These are phyloP conservation scores for Mucuna pruriens DNA, from an alignment of 306 rosid genomes.

Conservation along the genomic window DNA sequence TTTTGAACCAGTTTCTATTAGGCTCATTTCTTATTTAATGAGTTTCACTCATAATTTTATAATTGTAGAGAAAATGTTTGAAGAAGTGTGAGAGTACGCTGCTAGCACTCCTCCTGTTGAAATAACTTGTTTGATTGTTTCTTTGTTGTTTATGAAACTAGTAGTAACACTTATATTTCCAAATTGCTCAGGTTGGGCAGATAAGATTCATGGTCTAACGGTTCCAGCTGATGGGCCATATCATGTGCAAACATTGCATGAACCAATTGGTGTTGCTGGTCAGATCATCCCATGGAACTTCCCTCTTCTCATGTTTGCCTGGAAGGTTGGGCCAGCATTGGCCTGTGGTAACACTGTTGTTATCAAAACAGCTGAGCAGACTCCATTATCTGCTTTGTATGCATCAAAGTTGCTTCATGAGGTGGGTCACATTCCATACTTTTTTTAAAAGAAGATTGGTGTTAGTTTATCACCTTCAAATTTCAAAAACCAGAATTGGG, in stretches of 20 bases:
- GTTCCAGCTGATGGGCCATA: constrained; percentile 18
- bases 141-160: not conserved
- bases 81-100: not conserved
- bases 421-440: constrained; percentile 45
- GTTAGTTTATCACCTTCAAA: too few relatives aligned
- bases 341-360: constrained; percentile 60
- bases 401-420: constrained; percentile 66
- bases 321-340: constrained; percentile 30
- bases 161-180: not conserved
- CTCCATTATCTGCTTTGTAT: constrained; percentile 74
- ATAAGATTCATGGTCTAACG: constrained; percentile 24
- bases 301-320: constrained; percentile 20
- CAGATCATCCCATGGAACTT: constrained; percentile 30
- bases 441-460: not conserved
- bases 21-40: not conserved
- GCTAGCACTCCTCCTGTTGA: not conserved
- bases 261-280: constrained; percentile 14
- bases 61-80: not conserved
- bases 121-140: not conserved
- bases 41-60: not conserved
- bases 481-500: too few relatives aligned
- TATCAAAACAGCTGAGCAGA: constrained; percentile 85
- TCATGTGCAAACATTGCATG: constrained; percentile 8
- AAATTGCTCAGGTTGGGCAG: constrained; percentile 34
- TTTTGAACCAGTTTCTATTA: too few relatives aligned